phyloP scores from a whole-genome alignment of 2,329 filamentous ascomycete species.

The Rhynchosporium secalis region DNA sequence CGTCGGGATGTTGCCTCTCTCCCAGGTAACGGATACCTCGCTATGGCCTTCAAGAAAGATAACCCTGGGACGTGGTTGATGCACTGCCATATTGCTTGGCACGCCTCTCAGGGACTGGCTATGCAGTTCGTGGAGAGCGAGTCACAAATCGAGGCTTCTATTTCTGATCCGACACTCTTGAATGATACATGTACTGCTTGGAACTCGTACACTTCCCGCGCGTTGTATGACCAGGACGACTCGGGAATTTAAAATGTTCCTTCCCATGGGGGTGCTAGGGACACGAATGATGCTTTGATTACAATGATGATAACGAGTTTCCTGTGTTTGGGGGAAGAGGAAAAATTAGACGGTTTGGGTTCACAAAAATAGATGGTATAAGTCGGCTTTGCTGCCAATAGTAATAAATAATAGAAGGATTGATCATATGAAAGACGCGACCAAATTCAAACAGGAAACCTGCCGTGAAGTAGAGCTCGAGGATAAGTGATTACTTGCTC shows the following conservation, averaged over 20 bases:
- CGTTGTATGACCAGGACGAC: slow-evolving; percentile 32
- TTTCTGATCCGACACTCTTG: slow-evolving; percentile 26
- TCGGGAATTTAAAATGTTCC: slow-evolving; percentile 31
- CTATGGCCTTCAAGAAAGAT: slow-evolving; percentile 39
- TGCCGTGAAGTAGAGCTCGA: background rate
- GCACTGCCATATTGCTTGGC: slow-evolving; percentile 50
- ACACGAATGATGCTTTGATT: background rate
- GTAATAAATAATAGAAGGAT: background rate
- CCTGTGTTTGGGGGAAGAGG: slow-evolving; percentile 3
- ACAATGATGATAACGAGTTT: slow-evolving; percentile 4
- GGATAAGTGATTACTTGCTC: background rate
- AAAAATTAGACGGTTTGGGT: background rate
- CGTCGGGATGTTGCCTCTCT: slow-evolving; percentile 55
- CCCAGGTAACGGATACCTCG: slow-evolving; percentile 37
- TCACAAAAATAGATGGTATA: background rate
- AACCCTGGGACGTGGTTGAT: slow-evolving; percentile 40
- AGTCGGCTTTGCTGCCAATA: background rate
- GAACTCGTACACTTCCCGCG: slow-evolving; percentile 25
- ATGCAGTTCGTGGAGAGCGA: slow-evolving; percentile 50
- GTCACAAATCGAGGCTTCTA: slow-evolving; percentile 25
- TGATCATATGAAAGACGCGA: background rate
- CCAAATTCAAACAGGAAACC: background rate
- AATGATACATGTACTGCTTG: slow-evolving; percentile 32
- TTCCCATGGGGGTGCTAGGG: background rate
- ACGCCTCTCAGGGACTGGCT: slow-evolving; percentile 54